A percentile compares a stretch with the other conserved stretches of the same genome.
Evolutionary conservation across 495 filamentous ascomycete genomes (phyloP).

Genomic region (Beverwykella pulmonaria): DNA sequence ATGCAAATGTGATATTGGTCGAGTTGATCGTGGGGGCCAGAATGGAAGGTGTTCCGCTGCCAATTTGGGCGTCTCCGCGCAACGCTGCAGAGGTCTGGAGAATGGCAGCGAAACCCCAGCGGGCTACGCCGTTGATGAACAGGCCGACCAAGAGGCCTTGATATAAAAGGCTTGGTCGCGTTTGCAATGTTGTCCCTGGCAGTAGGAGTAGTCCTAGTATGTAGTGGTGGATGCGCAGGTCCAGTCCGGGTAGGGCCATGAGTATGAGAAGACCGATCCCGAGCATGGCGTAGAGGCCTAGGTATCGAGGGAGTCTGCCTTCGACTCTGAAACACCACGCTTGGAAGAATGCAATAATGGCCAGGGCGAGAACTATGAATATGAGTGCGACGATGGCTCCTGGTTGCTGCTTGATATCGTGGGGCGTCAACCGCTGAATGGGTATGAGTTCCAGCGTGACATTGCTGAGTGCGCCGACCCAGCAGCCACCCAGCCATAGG

Average conservation of each 20-base stretch:
- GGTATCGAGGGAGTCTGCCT: constrained; percentile 46
- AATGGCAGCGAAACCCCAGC: constrained; percentile 90
- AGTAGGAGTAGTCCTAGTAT: constrained; percentile 82
- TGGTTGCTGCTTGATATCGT: constrained; percentile 48
- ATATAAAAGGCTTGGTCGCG: constrained; percentile 73
- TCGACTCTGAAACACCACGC: constrained; percentile 47
- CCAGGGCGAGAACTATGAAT: constrained; percentile 42
- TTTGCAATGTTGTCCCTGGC: constrained; percentile 79
- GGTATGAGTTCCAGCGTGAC: constrained; percentile 49
- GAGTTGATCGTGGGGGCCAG: constrained; percentile 34
- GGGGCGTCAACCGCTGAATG: constrained; percentile 46
- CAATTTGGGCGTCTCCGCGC: constrained; percentile 68
- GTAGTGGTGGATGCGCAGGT: constrained; percentile 91
- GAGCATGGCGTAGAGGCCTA: constrained; percentile 62
- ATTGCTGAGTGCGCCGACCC: constrained; percentile 49
- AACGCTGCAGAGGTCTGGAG: constrained; percentile 81
- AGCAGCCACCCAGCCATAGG: constrained; percentile 47
- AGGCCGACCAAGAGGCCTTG: constrained; percentile 85
- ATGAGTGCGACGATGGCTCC: constrained; percentile 47
- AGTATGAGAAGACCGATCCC: constrained; percentile 52
- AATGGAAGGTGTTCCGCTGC: constrained; percentile 68
- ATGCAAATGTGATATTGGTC: constrained; percentile 60
- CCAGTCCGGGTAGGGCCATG: constrained; percentile 70
- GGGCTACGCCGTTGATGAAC: constrained; percentile 86
- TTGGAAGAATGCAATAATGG: constrained; percentile 46